phyloP scores from a whole-genome alignment of 805 yeast genomes.

The Candida nonsorbophila region DNA sequence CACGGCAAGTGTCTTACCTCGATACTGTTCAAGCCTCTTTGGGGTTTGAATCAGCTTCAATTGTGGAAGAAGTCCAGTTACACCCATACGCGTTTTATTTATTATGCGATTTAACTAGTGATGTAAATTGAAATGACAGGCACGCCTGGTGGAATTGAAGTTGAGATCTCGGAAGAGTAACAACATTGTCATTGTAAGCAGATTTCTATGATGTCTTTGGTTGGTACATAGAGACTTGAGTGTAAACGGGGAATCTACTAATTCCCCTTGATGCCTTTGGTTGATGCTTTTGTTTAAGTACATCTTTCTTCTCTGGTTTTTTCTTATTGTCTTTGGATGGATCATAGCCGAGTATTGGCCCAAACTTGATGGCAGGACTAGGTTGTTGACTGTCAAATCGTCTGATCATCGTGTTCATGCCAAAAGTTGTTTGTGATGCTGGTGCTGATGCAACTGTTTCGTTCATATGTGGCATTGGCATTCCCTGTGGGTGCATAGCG shows the following conservation, averaged over 20 bases:
- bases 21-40: constrained; percentile 51
- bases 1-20: constrained; percentile 80
- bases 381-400: constrained; percentile 10
- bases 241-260: constrained; percentile 25
- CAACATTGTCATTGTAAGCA: too few relatives aligned
- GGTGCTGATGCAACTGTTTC: constrained; percentile 7
- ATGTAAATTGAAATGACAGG: too few relatives aligned
- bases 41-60: constrained; percentile 68
- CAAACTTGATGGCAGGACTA: constrained; percentile 32
- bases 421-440: constrained; percentile 15
- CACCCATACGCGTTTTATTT: too few relatives aligned
- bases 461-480: constrained; percentile 1
- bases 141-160: too few relatives aligned
- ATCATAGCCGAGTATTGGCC: constrained; percentile 37
- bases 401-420: too few relatives aligned
- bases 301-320: constrained; percentile 8
- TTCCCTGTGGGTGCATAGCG: neutral
- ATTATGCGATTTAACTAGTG: too few relatives aligned
- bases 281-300: too few relatives aligned
- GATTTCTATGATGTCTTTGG: constrained; percentile 25
- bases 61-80: constrained; percentile 74
- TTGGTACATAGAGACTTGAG: constrained; percentile 28
- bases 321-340: constrained; percentile 26
- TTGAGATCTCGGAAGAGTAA: too few relatives aligned
- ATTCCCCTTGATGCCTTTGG: constrained; percentile 16